Percentiles rank a stretch among this genome's conserved stretches.
Evolutionary conservation across 2,329 filamentous ascomycete species (phyloP).

Genomic region (Xylariales sp.): DNA sequence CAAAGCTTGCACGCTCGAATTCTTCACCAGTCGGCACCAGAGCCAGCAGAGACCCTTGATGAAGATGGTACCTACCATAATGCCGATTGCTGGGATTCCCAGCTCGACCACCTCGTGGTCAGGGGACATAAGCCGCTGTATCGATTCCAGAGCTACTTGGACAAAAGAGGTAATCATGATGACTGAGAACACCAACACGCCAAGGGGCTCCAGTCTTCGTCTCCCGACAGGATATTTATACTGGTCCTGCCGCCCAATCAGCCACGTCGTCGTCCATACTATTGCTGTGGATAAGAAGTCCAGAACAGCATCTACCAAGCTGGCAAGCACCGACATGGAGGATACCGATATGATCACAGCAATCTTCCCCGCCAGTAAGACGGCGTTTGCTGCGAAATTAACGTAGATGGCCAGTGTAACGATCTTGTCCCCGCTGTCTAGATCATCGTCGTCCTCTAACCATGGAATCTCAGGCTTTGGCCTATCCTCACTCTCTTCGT

Average conservation of each 20-base stretch:
- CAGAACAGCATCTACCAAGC: conserved; percentile 71
- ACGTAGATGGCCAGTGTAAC: conserved; percentile 86
- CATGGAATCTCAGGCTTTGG: conserved; percentile 59
- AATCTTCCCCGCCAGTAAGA: conserved; percentile 72
- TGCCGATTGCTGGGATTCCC: conserved; percentile 65
- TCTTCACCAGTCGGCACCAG: conserved; percentile 82
- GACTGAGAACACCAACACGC: conserved; percentile 75
- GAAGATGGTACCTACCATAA: conserved; percentile 77
- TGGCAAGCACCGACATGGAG: conserved; percentile 76
- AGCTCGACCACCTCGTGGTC: conserved; percentile 70
- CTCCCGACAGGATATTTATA: conserved; percentile 77
- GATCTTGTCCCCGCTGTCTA: conserved; percentile 69
- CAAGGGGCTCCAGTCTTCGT: conserved; percentile 71
- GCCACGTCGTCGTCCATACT: conserved; percentile 70
- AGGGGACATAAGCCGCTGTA: conserved; percentile 55
- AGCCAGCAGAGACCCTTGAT: conserved; percentile 82
- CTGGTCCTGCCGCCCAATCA: conserved; percentile 69
- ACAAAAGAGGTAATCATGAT: conserved; percentile 84
- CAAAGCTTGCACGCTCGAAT: conserved; percentile 79
- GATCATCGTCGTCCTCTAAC: conserved; percentile 63
- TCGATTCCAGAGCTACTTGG: conserved; percentile 69
- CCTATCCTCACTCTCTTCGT: conserved; percentile 27
- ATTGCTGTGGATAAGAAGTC: conserved; percentile 80
- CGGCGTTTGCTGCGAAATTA: conserved; percentile 73
- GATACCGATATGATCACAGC: conserved; percentile 72